These are phyloP conservation scores for Ceratobasidium sp. DNA, from an alignment of 1,284 basidiomycete species.

Conservation along the genomic window DNA sequence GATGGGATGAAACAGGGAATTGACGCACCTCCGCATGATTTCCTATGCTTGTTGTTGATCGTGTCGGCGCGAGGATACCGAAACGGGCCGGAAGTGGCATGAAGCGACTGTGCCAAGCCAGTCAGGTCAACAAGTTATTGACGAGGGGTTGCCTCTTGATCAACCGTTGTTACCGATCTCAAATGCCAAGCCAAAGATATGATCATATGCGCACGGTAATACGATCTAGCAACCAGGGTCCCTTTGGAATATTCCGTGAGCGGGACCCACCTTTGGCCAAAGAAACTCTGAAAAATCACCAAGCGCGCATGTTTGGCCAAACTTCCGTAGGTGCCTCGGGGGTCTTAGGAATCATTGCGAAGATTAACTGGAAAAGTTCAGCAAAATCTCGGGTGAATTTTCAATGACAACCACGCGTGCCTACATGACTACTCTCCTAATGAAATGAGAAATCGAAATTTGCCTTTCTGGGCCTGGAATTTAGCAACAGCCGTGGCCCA, in stretches of 20 bases:
- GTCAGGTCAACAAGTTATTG: background rate
- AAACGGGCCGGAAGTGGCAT: constrained; percentile 18
- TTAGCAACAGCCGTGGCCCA: too few relatives aligned
- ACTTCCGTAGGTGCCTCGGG: too few relatives aligned
- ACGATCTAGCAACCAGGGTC: background rate
- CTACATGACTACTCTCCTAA: background rate
- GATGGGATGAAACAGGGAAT: constrained; percentile 10
- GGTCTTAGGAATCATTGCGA: background rate
- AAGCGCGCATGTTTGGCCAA: too few relatives aligned
- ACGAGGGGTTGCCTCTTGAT: background rate
- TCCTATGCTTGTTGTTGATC: background rate
- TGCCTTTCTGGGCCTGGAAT: too few relatives aligned
- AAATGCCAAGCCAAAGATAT: background rate
- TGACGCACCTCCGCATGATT: background rate
- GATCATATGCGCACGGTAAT: background rate
- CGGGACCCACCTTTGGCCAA: background rate
- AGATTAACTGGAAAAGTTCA: background rate
- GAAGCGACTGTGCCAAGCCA: constrained; percentile 8
- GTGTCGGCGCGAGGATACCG: background rate
- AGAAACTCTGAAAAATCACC: background rate
- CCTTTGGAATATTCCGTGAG: background rate
- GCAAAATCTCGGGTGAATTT: background rate
- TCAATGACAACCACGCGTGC: background rate
- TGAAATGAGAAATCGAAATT: too few relatives aligned
- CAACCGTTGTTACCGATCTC: background rate